phyloP scores from a whole-genome alignment of 306 rosid species.

The Vicia sativa region DNA sequence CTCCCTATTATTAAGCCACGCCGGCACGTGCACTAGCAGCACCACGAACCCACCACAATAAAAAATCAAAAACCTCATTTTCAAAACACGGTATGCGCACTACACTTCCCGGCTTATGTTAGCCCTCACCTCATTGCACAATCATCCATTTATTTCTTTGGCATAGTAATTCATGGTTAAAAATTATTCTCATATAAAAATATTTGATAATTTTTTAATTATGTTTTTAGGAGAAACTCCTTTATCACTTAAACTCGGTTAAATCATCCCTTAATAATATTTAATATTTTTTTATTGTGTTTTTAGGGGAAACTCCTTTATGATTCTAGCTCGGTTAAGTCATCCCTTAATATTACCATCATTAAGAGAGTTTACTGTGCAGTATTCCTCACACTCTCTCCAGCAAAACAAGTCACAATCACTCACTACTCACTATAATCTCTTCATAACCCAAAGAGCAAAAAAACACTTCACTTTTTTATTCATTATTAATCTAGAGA shows the following conservation, averaged over 20 bases:
- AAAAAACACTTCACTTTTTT: neutral
- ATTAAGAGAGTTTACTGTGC: neutral
- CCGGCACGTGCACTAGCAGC: too few relatives aligned
- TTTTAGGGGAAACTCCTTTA: too few relatives aligned
- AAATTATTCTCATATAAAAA: too few relatives aligned
- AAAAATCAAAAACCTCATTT: neutral
- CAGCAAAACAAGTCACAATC: neutral
- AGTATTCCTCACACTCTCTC: neutral
- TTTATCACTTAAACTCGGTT: too few relatives aligned
- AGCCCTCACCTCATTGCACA: neutral
- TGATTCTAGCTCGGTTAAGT: too few relatives aligned
- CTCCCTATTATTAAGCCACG: too few relatives aligned
- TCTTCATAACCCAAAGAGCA: conserved; percentile 1
- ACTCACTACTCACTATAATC: neutral
- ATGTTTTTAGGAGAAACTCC: too few relatives aligned
- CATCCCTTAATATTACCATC: neutral
- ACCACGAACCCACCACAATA: neutral
- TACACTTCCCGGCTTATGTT: neutral
- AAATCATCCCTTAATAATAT: too few relatives aligned
- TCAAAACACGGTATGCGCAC: neutral
- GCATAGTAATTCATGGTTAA: too few relatives aligned
- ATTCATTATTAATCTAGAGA: conserved; percentile 11
- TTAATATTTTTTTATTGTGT: too few relatives aligned
- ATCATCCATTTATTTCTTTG: too few relatives aligned
- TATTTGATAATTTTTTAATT: too few relatives aligned